Evolutionary conservation across 2,329 filamentous ascomycete genomes (phyloP), one percentile per base, ranked within the genome.

Genomic region (Seiridium unicorne): DNA sequence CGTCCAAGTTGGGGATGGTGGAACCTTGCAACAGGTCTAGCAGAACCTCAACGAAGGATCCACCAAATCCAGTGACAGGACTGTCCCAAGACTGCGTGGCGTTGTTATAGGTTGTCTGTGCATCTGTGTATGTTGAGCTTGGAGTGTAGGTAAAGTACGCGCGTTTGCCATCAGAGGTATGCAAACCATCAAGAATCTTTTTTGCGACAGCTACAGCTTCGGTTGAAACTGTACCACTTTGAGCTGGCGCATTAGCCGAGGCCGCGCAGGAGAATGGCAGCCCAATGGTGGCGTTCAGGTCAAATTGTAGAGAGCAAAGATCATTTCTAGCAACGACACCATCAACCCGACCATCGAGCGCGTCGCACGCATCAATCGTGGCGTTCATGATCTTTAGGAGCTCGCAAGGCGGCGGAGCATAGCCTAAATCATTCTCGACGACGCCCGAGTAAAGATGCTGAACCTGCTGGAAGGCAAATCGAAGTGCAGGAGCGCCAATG

Each of bases 321-420:
- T 76, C 72, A 3, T 71, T 70, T 1, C 71, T 71, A 9, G 68
- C 64, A 48, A 86, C 75, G 10, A 86, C 80, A n/a, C 82, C 82
- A 58, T 86, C 83, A 0, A 74, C 78, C 40, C 75, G 74, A 5
- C 84, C 83, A 60, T 86, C 84, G 7, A 86, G 74, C 5, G 77
- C 73, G 62, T 86, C 84, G 55, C 83, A 86, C 47, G 77, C 77
- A 2, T 73, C 71, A 51, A 86, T 83, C 5, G 83, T 85, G 32
- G 74, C 76, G 66, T 84, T 85, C 36, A 83, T 76, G 51, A 85
- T 84, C 65, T 78, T 79, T 5, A 75, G 72, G 11, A 85, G 65
- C 55, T 81, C 80, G 48, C 76, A 78, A 1, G 79, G 71, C 2
- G 76, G 72, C 2, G 79, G 77, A 60, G 73, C 76, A 63, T 81